Evolutionary conservation across 2,329 filamentous ascomycete species (phyloP), one percentile per base, ranked within the genome.

Genomic region (Sarocladium brachiariae): DNA sequence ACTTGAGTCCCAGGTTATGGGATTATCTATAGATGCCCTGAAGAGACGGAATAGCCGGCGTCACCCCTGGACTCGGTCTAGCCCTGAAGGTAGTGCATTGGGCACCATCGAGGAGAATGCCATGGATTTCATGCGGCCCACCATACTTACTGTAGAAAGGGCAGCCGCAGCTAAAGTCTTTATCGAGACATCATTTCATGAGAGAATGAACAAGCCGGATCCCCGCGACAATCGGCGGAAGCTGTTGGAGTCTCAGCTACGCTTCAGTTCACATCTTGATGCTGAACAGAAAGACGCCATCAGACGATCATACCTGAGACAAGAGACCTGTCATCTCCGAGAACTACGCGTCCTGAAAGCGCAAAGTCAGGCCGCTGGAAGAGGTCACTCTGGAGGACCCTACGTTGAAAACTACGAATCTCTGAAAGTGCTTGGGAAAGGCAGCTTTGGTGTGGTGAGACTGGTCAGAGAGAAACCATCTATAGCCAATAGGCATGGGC

Each of bases 391-490:
- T 5, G 43, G 45, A 1, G 41, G 23, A 2, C 51, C 60, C 2
- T 58, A 56, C 8, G 54, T 54, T 16, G 59, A 66, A 10, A 63
- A 63, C 74, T 96, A 92, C 60, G 86, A 96, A 56, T 75, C 84
- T 11, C 70, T 97, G 25, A 87, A 90, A 57, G 76, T 95, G 16
- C 75, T 97, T 4, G 91, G 93, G 0, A 95, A 93, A 64, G 92
- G 93, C 8, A 96, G 91, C 62, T 99, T 97, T 67, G 92, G 93
- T 0, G 84, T 96, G 21, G 93, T 99, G 14, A 81, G 86, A 41
- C 75, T 99, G 31, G 91, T 97, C 2, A 83, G 83, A 51, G 86
- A 91, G 63, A 85, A 72, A 56, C 49, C 57, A 9, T 9, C 4
- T 4, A 9, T n/a, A 24, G 19, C 10, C 10, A 24, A 16, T 19